These are phyloP conservation scores for Nasturtium officinale DNA, from an alignment of 345 rosid genomes.

Conservation along the genomic window DNA sequence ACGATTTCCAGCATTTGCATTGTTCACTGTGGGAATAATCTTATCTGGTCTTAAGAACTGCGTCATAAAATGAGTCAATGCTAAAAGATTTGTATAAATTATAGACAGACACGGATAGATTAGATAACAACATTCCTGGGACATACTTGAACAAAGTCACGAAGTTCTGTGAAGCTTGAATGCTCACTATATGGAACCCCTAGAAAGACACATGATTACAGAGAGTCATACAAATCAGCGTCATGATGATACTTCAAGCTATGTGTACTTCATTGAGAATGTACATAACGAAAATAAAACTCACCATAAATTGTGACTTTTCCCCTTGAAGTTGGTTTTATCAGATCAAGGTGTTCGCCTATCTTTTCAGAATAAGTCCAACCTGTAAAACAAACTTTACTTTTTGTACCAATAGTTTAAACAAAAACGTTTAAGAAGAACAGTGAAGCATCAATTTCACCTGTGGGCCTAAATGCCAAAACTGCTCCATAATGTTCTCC, in stretches of 20 bases:
- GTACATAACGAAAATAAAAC: constrained; percentile 33
- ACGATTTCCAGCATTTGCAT: constrained; percentile 57
- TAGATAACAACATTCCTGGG: constrained; percentile 5
- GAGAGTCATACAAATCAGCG: not conserved
- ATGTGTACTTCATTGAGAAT: constrained; percentile 1
- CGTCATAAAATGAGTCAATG: constrained; percentile 18
- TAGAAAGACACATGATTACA: constrained; percentile 27
- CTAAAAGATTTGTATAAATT: not conserved
- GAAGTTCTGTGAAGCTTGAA: constrained; percentile 75
- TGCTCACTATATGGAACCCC: constrained; percentile 90
- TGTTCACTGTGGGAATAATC: constrained; percentile 82
- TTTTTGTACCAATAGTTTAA: not conserved
- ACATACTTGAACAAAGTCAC: constrained; percentile 72
- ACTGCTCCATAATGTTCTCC: constrained; percentile 53
- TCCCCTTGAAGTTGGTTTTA: constrained; percentile 62
- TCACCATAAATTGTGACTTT: constrained; percentile 73
- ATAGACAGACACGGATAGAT: constrained; percentile 2
- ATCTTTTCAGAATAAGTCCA: constrained; percentile 75
- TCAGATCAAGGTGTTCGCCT: constrained; percentile 62
- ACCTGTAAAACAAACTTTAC: constrained; percentile 48
- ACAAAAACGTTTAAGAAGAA: not conserved
- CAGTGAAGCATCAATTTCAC: constrained; percentile 33
- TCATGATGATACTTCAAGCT: not conserved
- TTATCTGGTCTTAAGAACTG: constrained; percentile 73
- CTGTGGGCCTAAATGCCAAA: constrained; percentile 83